Evolutionary conservation across 1,284 basidiomycete genomes (phyloP).

Genomic region (Quambalaria eucalypti): DNA sequence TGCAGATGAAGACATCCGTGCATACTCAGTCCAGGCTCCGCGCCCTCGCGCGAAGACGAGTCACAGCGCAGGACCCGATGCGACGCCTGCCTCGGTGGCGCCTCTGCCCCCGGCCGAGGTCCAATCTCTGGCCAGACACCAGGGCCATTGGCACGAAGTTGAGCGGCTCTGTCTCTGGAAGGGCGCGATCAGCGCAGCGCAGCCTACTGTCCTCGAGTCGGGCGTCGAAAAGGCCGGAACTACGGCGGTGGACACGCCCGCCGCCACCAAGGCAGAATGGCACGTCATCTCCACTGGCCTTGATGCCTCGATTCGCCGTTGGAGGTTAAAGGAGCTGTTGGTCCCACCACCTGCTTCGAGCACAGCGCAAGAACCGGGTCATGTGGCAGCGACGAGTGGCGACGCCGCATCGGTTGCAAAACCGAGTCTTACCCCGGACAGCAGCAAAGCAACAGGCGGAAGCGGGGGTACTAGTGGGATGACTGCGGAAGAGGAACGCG

Average conservation of each 20-base stretch:
- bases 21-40: background rate
- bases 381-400: background rate
- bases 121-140: background rate
- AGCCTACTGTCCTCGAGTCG: background rate
- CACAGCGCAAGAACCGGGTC: background rate
- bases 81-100: background rate
- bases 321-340: background rate
- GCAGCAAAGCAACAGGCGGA: no score
- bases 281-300: background rate
- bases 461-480: no score
- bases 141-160: conserved; percentile 3
- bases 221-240: background rate
- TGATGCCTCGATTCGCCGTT: background rate
- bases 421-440: no score
- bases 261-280: background rate
- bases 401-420: no score
- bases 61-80: background rate
- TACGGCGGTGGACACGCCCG: background rate
- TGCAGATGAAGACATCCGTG: background rate
- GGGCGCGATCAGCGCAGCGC: background rate
- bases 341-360: background rate
- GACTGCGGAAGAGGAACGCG: conserved; percentile 3
- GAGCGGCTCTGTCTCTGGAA: background rate
- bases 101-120: no score
- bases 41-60: background rate